Percentiles rank a stretch among this genome's conserved stretches.
Conservation (phyloP, 768 basidiomycete species). For the Kwoniella dendrophila region DNA sequence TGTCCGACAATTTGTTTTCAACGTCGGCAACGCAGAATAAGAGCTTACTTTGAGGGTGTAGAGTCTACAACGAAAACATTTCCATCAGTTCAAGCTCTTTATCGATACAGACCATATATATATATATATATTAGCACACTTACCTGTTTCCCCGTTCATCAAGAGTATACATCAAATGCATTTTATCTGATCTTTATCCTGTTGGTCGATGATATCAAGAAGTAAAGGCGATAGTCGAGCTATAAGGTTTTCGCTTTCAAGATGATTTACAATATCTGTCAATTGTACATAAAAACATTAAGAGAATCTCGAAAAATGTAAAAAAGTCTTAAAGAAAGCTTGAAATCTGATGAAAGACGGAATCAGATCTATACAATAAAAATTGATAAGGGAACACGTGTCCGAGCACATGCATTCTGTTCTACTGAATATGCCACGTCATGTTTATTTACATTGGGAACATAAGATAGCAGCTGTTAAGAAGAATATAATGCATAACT, state of each 20-base stretch:
- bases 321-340: conserved; percentile 6
- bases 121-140: conserved; percentile 23
- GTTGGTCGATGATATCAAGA: too few species aligned
- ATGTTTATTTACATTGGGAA: background rate
- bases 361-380: conserved; percentile 2
- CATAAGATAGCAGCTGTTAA: too few species aligned
- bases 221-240: too few species aligned
- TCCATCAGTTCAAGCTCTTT: too few species aligned
- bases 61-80: conserved; percentile 61
- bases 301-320: background rate
- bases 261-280: too few species aligned
- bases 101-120: too few species aligned
- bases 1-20: too few species aligned
- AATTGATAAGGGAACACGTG: background rate
- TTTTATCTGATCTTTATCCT: conserved; percentile 54
- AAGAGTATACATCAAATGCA: conserved; percentile 91
- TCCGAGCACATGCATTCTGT: background rate
- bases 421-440: conserved; percentile 1
- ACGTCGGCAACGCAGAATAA: background rate
- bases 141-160: conserved; percentile 54
- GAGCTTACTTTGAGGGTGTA: conserved; percentile 85
- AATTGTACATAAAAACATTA: too few species aligned
- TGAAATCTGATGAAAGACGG: conserved; percentile 1
- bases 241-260: too few species aligned
- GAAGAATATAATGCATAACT: background rate